Percentiles rank a stretch among this genome's conserved stretches.
phyloP scores from a whole-genome alignment of 441 rosid genomes.

The Gossypium laxum region DNA sequence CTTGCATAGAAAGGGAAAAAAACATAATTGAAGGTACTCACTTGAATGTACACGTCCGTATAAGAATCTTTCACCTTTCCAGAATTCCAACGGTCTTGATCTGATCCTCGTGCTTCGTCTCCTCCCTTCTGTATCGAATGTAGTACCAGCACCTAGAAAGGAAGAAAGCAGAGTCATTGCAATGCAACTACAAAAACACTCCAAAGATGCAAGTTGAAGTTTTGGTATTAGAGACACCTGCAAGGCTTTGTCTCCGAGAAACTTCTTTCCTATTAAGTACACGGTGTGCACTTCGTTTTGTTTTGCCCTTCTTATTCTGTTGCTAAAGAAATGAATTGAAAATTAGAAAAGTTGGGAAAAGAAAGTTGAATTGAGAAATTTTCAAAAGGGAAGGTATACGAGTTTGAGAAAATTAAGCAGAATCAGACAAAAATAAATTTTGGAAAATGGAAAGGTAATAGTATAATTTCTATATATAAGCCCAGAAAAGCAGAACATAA shows the following conservation, averaged over 20 bases:
- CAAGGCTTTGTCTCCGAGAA: constrained; percentile 48
- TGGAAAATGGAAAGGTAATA: not conserved
- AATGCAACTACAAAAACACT: constrained; percentile 1
- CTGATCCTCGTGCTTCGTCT: constrained; percentile 80
- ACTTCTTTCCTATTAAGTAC: constrained; percentile 18
- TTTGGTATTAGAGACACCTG: constrained; percentile 33
- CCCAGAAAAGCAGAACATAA: not conserved
- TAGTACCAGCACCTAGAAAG: constrained; percentile 50
- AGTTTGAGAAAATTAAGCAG: not conserved
- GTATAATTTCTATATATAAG: not conserved
- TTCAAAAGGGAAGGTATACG: not conserved
- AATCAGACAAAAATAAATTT: not conserved
- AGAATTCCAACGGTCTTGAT: constrained; percentile 80
- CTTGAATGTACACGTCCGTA: constrained; percentile 82
- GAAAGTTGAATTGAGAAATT: not conserved
- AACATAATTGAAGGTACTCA: constrained; percentile 30
- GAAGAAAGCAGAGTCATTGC: constrained; percentile 5
- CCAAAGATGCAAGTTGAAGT: not conserved
- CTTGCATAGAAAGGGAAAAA: not conserved
- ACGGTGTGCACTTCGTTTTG: constrained; percentile 15
- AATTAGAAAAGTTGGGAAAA: not conserved
- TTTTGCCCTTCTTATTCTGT: constrained; percentile 20
- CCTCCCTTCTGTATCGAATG: constrained; percentile 40
- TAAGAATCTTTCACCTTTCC: constrained; percentile 89
- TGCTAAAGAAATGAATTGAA: constrained; percentile 9